Base-by-base conservation (phyloP, 371 early-diverging fungal species). In the Mucor sp. region DNA sequence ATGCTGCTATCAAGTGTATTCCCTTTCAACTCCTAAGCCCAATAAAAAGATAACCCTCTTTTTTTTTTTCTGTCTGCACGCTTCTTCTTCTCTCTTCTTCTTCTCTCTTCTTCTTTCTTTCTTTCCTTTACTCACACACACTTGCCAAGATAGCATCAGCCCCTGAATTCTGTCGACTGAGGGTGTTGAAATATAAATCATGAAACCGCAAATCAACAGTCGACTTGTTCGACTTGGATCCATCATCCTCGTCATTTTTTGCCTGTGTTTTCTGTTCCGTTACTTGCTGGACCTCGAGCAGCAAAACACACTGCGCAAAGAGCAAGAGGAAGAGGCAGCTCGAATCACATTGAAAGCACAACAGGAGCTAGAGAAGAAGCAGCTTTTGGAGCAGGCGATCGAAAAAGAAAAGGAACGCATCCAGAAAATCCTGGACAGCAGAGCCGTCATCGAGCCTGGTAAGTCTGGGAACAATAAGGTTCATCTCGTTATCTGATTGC, bases 371-470 rank as follows among this genome's bases (percentile, higher is more conserved):
- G 66, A 72, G 62, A 62, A 37, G 41, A 37, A 58, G 25, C 28
- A 43, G 32, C 15, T 56, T 11, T n/a, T 62, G 8, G 64, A 63
- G 35, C n/a, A 57, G 28, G 55, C 50, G 1, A 32, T 63, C 33
- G 56, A 72, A 56, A 48, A 48, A 59, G 69, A 72, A 57, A 58
- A 50, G 9, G 15, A 69, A 12, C 60, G 73, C 8, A 8, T 43
- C 11, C 28, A 65, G 44, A 58, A 43, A 28, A 58, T 72, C 15
- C 21, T 62, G 30, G 58, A 63, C 6, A 69, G 48, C 55, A 65
- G 73, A 69, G 62, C 66, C 11, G 56, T 73, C n/a, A 41, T 56
- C 25, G 73, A 73, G 25, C 73, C 73, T 62, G 58, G 72, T 72
- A 68, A 48, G 27, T 53, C 32, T 43, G 25, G 6, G 50, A n/a